Base-by-base conservation (phyloP, 1,284 basidiomycete genomes). In the Pterulicium gracile region DNA sequence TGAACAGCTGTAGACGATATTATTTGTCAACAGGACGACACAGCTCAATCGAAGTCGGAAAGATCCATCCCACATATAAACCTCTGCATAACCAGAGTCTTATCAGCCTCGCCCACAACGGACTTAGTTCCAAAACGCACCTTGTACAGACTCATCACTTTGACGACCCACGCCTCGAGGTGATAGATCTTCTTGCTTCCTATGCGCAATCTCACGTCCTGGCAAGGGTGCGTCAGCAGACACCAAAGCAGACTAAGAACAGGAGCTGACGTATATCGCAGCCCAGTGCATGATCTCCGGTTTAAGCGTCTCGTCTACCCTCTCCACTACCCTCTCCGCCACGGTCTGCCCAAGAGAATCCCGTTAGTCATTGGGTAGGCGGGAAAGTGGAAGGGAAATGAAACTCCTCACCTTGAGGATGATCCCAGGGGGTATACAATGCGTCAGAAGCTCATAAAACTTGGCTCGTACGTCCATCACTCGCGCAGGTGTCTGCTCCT, bases 161-260 rank as follows among this genome's bases (percentile, higher is more conserved):
- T 90, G 43, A 88, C 79, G 1, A 88, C 84, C 86, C 88, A 95
- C 14, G 91, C 91, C 60, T 97, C 93, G 39, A 97, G 73, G 58
- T 97, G 93, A 65, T 86, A 96, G 50, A 97, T 96, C 64, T 95
- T 94, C 65, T 97, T 97, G 60, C 73, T 88, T 2, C 93, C 93
- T 51, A 81, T 70, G 24, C 90, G 77, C 86, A 96, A 88, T 19
- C 93, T 81, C 39, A 86, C 75, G 67, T 97, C 92, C 91, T 95
- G 55, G 17, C 50, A 42, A 32, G 18, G 12, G 27, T 46, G 15
- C 47, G 21, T 40, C 40, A 46, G 32, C 13, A 21, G 23, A 34
- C 3, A 22, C 41, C 3, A 23, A 43, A 20, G 40, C 21, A 21
- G 23, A 10, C 23, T 4, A 48, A 5, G 19, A 44, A 48, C 44